A percentile compares a stretch with the other conserved stretches of the same genome.
Conservation (phyloP, 768 basidiomycete genomes). For the Mrakia blollopis region DNA sequence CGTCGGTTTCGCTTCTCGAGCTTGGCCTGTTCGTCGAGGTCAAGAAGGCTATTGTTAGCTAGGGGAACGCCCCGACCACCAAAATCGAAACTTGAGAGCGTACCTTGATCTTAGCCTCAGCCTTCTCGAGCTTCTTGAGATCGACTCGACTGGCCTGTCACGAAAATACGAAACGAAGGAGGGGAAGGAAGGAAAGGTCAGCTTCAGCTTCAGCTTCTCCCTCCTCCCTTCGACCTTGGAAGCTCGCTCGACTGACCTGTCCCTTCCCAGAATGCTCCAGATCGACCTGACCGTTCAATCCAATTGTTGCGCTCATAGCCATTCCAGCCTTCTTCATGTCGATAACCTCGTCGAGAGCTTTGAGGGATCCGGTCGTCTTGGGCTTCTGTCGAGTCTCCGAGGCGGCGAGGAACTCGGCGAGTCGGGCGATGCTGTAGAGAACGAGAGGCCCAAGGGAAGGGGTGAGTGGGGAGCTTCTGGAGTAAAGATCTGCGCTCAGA, state of each 20-base stretch:
- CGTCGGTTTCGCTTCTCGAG: conserved; percentile 90
- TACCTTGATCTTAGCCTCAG: conserved; percentile 90
- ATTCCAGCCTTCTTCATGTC: conserved; percentile 74
- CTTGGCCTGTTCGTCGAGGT: conserved; percentile 59
- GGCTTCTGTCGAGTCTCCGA: conserved; percentile 37
- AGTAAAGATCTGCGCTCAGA: too few relatives aligned
- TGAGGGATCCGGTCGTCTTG: conserved; percentile 34
- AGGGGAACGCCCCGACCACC: background rate
- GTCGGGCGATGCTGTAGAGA: conserved; percentile 49
- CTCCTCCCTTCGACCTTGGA: background rate
- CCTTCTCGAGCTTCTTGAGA: conserved; percentile 91
- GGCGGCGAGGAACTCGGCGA: conserved; percentile 45
- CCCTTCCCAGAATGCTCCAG: conserved; percentile 89
- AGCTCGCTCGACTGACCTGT: conserved; percentile 53
- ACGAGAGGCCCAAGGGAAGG: background rate
- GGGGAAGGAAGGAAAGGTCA: background rate
- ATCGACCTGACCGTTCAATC: conserved; percentile 58
- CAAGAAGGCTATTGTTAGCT: background rate
- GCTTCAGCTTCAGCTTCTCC: conserved; percentile 22
- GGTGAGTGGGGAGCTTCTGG: too few relatives aligned
- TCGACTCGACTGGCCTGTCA: conserved; percentile 80
- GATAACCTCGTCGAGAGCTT: conserved; percentile 69
- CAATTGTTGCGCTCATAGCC: conserved; percentile 56
- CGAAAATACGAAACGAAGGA: conserved; percentile 34
- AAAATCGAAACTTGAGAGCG: conserved; percentile 15